Evolutionary conservation across 2,329 filamentous ascomycete species (phyloP), one percentile per base, ranked within the genome.

Genomic region (Talaromyces sp.): DNA sequence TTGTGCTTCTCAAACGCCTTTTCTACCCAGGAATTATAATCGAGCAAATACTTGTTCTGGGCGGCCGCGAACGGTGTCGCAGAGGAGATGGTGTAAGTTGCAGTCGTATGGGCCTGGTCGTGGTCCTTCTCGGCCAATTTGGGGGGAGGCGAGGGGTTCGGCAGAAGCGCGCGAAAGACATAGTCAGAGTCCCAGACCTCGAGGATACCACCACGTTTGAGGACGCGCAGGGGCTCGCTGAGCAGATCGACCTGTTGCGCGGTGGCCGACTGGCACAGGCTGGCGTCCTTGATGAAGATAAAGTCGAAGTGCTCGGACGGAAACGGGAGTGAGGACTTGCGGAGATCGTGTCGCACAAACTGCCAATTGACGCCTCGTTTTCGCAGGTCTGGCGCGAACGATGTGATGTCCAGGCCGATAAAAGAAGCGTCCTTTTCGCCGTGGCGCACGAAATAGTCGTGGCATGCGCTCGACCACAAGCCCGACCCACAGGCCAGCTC

Each of bases 131-230:
- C 81, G 19, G 85, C 82, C 52, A 79, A 79, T 26, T 82, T 78
- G 65, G 82, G 75, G 58, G 84, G 79, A 14, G 82, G 83, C 2
- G 87, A 86, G 1, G 89, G 86, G 71, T 95, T 90, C 2, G 91
- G 90, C 56, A 91, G 82, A 29, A 98, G 81, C 73, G 92, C 93
- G 66, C 93, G 89, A 64, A 96, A 86, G 13, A 88, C 84, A 70
- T 92, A 86, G 75, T 97, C 93, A 5, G 89, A 89, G 65, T 96
- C 93, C 93, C 93, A 97, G 17, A 96, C 82, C 71, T 97, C 93
- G 27, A 97, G 70, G 1, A 86, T 85, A 4, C 93, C 93, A 17
- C 90, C 91, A 0, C 89, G 87, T 65, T 84, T 86, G 38, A 96
- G 79, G 13, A 96, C 77, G 19, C 93, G 89, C 52, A 93, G 78